A percentile compares a stretch with the other conserved stretches of the same genome.
Evolutionary conservation across 2,329 filamentous ascomycete species (phyloP).

Genomic region (Colletotrichum shisoi): DNA sequence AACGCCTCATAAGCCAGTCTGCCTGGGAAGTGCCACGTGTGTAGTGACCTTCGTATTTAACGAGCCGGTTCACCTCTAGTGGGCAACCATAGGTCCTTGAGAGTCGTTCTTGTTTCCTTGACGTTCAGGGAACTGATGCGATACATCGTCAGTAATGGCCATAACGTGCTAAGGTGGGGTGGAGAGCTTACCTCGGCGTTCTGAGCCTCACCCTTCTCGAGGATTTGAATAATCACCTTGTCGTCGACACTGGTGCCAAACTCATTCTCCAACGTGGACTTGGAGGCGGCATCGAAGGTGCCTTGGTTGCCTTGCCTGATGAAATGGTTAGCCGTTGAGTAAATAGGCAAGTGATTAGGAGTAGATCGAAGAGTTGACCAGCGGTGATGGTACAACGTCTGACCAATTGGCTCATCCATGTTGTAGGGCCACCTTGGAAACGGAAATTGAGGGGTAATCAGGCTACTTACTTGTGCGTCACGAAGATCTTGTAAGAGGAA

Average conservation of each 20-base stretch:
- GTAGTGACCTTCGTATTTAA: not conserved
- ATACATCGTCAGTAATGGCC: not conserved
- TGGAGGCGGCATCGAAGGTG: constrained; percentile 76
- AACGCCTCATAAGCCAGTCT: constrained; percentile 13
- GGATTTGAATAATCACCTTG: constrained; percentile 80
- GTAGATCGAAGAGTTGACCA: not conserved
- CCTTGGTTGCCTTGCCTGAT: constrained; percentile 85
- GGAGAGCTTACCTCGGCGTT: constrained; percentile 58
- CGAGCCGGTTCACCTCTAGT: constrained; percentile 46
- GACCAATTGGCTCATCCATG: not conserved
- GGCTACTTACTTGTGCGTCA: constrained; percentile 82
- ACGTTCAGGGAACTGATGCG: constrained; percentile 59
- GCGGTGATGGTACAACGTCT: not conserved
- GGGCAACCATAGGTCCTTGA: constrained; percentile 54
- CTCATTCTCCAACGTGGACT: constrained; percentile 78
- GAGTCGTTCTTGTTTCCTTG: constrained; percentile 63
- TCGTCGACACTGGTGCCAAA: constrained; percentile 85
- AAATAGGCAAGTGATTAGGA: not conserved
- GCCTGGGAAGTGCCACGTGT: not conserved
- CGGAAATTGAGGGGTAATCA: constrained; percentile 7
- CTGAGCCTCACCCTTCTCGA: constrained; percentile 77
- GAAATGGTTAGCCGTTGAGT: constrained; percentile 3
- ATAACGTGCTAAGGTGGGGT: not conserved
- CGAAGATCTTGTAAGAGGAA: constrained; percentile 86
- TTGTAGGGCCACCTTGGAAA: too few species aligned